Evolutionary conservation across 2,329 filamentous ascomycete species (phyloP), one percentile per base, ranked within the genome.

Genomic region (Ascosphaera apis): DNA sequence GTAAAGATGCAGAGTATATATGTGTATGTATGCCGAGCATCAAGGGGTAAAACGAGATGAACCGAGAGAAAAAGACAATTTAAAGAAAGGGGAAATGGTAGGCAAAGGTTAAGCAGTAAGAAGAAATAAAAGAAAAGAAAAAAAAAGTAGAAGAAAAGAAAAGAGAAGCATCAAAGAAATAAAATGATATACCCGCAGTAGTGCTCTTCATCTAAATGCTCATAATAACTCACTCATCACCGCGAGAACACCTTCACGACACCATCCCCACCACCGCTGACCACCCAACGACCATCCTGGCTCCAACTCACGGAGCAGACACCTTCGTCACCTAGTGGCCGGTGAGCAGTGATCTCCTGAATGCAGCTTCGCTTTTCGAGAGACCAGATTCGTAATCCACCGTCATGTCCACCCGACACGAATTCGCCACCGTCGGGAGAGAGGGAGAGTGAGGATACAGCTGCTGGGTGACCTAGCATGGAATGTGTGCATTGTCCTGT

Each of bases 401-500:
- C 86, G 52, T 98, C 88, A 53, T 98, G 88, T 15, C 88, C 88
- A 1, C 83, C 88, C 33, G 83, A 93, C 34, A 98, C 86, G 8
- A 93, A 75, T 61, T 98, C 88, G 39, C 77, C 75, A 33, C 86
- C 84, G 50, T 95, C 86, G 11, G 86, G 88, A 45, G 82, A 92
- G 15, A 98, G 69, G 0, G 82, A 91, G 3, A 98, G 67, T 17
- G 80, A 77, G 1, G 88, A 91, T 44, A 98, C 93, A 38, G 88
- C 76, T 2, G 84, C 78, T 1, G 88, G 83, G 48, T 98, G 88
- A 4, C 88, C 88, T 40, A 95, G 72, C 88, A 98, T 98, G 49
- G 79, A 91, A 58, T 98, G 98, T 43, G 88, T 95, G 60, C 84
- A 93, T 82, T 98, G 88, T 39, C 88, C 88, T 95, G 44, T 15